Conservation (phyloP, 176 grass and related monocot genomes). For the Sorghum bicolor region Sorghum_bicolor_NCBIv3 NC_012872.2:53739001-53739500, state of each 20-base stretch:
- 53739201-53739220: too few species aligned
- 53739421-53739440: background rate
- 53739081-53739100: background rate
- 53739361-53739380: background rate
- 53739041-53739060: background rate
- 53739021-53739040: background rate
- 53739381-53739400: background rate
- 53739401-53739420: background rate
- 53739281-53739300: background rate
- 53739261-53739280: background rate
- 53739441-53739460: background rate
- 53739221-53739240: background rate
- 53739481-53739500: background rate
- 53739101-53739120: background rate
- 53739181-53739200: background rate
- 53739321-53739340: background rate
- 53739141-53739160: background rate
- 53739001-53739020: background rate
- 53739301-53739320: background rate
- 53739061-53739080: background rate
- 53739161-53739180: background rate
- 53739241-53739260: background rate
- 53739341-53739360: background rate
- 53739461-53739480: background rate
- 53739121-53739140: background rate